Base-by-base conservation (phyloP, 2,329 filamentous ascomycete species). In the Aulographum hederae region DNA sequence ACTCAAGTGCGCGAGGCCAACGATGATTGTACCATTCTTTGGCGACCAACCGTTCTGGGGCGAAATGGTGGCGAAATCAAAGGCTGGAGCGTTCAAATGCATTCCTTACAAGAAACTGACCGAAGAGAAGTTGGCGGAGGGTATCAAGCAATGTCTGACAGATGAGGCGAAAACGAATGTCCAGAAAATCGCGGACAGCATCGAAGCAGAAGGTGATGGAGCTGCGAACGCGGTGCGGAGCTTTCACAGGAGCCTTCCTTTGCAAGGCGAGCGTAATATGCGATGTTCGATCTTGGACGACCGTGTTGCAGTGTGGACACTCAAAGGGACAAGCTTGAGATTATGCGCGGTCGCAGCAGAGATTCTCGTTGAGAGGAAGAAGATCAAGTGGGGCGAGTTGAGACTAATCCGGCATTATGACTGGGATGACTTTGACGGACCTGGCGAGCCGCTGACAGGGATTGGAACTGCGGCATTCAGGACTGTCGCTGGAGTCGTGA, bases 31-130 rank as follows among this genome's bases (percentile, higher is more conserved):
- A 2, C 78, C 78, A 0, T 84, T 84, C 52, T 84, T 84, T 40
- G 78, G 78, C 3, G 78, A 84, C 44, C 78, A 84, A 48, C 66
- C 74, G 30, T 84, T 84, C 46, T 84, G 78, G 78, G 78, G 77
- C 2, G 59, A 61, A 13, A 78, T 78, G 69, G 62, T 82, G 1
- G 62, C 61, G 4, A 66, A 61, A 20, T 62, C 70, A 2, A 65
- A 66, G 17, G 76, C 74, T 1, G 78, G 78, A 1, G 72, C 76
- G 0, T 54, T 65, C 26, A 66, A 74, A 2, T 54, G 51, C 33
- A 63, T 80, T 6, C 75, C 75, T 0, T 78, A 79, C 52, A 80
- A 79, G 51, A 52, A 63, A 6, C 50, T 84, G 2, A 69, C 60
- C 2, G 63, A 60, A 0, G 70, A 80, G 36, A 69, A 65, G 27